Evolutionary conservation across 176 grass and related monocot species (phyloP).

Genomic region (Puya raimondii): DNA sequence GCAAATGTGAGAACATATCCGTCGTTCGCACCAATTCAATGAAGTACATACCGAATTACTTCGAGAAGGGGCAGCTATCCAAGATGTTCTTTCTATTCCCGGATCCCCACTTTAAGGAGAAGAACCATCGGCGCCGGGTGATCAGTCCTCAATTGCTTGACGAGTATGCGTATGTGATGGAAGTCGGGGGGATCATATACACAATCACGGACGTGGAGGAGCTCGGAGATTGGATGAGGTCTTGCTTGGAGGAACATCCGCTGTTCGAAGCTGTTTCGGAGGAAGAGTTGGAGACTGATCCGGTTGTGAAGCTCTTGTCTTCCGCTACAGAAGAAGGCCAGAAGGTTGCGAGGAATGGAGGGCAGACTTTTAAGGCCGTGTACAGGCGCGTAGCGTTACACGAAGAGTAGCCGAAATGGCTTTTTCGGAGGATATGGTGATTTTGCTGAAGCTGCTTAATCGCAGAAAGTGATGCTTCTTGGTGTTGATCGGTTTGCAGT

Average conservation of each 20-base stretch:
- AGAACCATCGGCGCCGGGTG: slow-evolving; percentile 79
- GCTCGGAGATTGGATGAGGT: slow-evolving; percentile 78
- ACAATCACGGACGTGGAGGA: slow-evolving; percentile 88
- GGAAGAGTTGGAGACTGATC: slow-evolving; percentile 50
- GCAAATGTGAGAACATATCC: slow-evolving; percentile 76
- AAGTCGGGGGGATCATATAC: slow-evolving; percentile 78
- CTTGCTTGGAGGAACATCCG: slow-evolving; percentile 72
- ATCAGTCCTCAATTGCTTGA: slow-evolving; percentile 77
- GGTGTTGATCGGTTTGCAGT: too few species aligned
- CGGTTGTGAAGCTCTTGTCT: slow-evolving; percentile 56
- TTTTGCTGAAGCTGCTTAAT: too few species aligned
- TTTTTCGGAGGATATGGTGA: too few species aligned
- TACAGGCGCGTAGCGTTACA: slow-evolving; percentile 48
- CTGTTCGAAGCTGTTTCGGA: slow-evolving; percentile 49
- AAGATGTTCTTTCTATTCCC: slow-evolving; percentile 99
- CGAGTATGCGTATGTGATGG: slow-evolving; percentile 89
- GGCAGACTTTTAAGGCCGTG: slow-evolving; percentile 74
- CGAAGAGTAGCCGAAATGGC: slow-evolving; percentile 26
- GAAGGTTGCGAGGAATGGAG: slow-evolving; percentile 83
- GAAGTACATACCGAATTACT: slow-evolving; percentile 95
- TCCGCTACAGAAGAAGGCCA: slow-evolving; percentile 84
- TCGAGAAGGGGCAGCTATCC: slow-evolving; percentile 70
- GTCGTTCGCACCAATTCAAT: slow-evolving; percentile 96
- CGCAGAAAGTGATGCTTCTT: too few species aligned
- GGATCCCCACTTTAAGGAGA: slow-evolving; percentile 97